phyloP scores from a whole-genome alignment of 441 rosid species.

The Populus hybrid region DNA sequence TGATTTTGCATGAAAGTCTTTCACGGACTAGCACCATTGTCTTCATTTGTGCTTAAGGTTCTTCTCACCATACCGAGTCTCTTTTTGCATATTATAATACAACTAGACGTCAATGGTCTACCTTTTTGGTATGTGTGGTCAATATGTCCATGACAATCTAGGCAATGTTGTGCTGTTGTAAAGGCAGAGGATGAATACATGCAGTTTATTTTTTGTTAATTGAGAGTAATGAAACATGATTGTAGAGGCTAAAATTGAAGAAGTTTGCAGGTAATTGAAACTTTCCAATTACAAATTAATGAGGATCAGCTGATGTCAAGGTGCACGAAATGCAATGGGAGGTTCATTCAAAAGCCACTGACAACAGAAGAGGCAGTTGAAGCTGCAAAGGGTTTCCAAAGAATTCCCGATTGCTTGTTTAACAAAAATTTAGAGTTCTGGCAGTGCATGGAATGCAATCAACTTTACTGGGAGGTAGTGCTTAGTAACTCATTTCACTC shows the following conservation, averaged over 20 bases:
- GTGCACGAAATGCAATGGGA: conserved; percentile 93
- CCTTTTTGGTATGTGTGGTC: not conserved
- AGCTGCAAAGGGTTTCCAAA: conserved; percentile 94
- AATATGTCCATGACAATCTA: not conserved
- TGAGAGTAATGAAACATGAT: not conserved
- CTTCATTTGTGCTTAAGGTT: not conserved
- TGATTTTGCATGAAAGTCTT: not conserved
- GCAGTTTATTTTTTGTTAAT: not conserved
- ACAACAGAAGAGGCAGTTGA: conserved; percentile 82
- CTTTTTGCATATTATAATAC: not conserved
- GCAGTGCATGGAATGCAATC: conserved; percentile 93
- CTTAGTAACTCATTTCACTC: not conserved
- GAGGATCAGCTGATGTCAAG: conserved; percentile 87
- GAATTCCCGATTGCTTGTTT: conserved; percentile 74
- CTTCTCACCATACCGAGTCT: not conserved
- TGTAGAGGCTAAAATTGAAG: conserved; percentile 4
- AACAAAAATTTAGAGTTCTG: conserved; percentile 82
- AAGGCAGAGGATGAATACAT: not conserved
- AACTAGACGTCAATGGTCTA: not conserved
- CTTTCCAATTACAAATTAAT: conserved; percentile 60
- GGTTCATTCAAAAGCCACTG: conserved; percentile 75
- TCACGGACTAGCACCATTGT: not conserved
- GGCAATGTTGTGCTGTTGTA: not conserved
- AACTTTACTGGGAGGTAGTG: conserved; percentile 93
- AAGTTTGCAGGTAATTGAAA: conserved; percentile 60